Conservation (phyloP, 2,329 filamentous ascomycete genomes). For the Diaporthe sp. region DNA sequence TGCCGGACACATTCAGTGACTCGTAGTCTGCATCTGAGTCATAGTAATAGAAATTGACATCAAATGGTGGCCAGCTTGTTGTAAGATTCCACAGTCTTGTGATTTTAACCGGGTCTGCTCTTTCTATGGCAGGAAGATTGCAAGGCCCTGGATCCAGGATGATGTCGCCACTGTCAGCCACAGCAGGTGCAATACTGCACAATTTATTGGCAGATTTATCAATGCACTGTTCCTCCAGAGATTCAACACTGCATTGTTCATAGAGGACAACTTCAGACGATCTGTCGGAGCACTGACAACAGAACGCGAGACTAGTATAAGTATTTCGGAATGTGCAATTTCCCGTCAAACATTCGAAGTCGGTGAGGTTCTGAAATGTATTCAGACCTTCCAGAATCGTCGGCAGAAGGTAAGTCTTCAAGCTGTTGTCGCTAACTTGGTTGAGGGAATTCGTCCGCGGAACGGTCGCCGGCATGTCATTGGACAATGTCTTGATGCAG, state of each 20-base stretch:
- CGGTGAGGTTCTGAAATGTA: not conserved
- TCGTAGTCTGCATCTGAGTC: too few species aligned
- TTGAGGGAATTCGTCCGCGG: conserved; percentile 25
- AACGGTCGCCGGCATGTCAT: not conserved
- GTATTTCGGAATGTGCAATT: conserved; percentile 31
- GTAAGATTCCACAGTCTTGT: not conserved
- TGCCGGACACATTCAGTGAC: too few species aligned
- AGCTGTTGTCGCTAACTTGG: not conserved
- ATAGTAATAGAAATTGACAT: not conserved
- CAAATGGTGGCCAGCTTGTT: not conserved
- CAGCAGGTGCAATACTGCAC: too few species aligned
- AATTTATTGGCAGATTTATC: too few species aligned
- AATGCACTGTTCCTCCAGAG: too few species aligned
- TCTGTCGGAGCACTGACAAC: conserved; percentile 15
- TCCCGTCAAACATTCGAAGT: conserved; percentile 17
- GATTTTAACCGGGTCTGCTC: not conserved
- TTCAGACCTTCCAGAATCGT: not conserved
- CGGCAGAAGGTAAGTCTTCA: too few species aligned
- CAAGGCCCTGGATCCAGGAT: not conserved
- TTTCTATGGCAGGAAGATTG: not conserved
- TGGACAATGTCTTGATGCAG: not conserved
- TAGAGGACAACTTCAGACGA: not conserved
- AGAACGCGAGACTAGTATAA: conserved; percentile 12
- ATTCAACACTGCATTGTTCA: not conserved
- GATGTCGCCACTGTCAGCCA: not conserved